Evolutionary conservation across 305 asterid genomes (phyloP).

Genomic region (Solanum aculeatissimum): DNA sequence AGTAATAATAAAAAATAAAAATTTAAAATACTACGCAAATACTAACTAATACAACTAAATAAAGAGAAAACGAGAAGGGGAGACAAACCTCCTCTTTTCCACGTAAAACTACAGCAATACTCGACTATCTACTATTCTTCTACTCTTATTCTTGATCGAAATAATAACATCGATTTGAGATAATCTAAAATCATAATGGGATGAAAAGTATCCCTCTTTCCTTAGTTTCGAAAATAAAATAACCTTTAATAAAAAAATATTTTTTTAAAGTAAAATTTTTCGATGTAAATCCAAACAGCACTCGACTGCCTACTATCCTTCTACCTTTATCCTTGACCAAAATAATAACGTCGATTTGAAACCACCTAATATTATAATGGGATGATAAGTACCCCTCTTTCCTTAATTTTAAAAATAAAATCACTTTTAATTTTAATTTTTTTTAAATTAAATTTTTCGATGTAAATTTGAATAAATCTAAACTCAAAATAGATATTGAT

Average conservation of each 20-base stretch:
- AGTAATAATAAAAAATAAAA: too few relatives aligned
- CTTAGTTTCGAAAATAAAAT: neutral
- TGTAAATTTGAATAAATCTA: neutral
- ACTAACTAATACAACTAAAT: too few relatives aligned
- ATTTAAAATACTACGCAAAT: too few relatives aligned
- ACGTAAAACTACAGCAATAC: too few relatives aligned
- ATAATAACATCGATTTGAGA: too few relatives aligned
- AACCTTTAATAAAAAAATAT: neutral
- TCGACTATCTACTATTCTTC: too few relatives aligned
- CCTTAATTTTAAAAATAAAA: neutral
- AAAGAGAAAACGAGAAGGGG: too few relatives aligned
- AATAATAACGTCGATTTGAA: too few relatives aligned
- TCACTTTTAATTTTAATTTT: neutral
- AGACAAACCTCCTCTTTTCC: too few relatives aligned
- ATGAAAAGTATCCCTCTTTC: neutral
- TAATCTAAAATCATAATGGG: neutral
- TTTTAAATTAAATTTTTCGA: neutral
- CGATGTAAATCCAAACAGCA: neutral
- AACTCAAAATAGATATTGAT: neutral
- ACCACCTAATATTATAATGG: neutral
- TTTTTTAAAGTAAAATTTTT: neutral
- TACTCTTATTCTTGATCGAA: too few relatives aligned
- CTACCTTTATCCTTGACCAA: too few relatives aligned
- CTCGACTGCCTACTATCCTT: too few relatives aligned
- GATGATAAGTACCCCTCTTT: neutral